Percentiles rank a stretch among this genome's conserved stretches.
Conservation (phyloP, 805 yeast genomes). For the Nakazawaea molendinolei region DNA sequence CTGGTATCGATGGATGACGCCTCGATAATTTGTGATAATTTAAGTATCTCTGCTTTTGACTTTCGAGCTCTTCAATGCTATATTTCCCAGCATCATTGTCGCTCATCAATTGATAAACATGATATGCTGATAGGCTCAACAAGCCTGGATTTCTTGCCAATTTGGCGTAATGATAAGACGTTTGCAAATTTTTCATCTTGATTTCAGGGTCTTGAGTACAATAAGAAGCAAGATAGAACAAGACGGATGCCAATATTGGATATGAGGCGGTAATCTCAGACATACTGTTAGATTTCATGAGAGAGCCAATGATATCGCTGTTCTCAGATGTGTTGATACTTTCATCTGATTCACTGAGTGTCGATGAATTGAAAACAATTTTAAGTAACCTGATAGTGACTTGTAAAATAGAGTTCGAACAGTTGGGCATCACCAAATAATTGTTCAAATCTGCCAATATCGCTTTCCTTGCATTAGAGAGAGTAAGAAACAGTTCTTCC, state of each 20-base stretch:
- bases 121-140: slow-evolving; percentile 1
- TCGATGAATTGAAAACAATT: slow-evolving; percentile 5
- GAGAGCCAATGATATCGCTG: neutral
- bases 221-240: slow-evolving; percentile 8
- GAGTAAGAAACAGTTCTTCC: slow-evolving; percentile 3
- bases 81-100: neutral
- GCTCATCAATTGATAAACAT: slow-evolving; percentile 4
- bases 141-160: slow-evolving; percentile 1
- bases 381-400: slow-evolving; percentile 3
- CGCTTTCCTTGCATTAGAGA: slow-evolving; percentile 1
- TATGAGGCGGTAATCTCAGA: neutral
- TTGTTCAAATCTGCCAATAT: slow-evolving; percentile 4
- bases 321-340: neutral
- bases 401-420: slow-evolving; percentile 1
- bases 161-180: slow-evolving; percentile 7
- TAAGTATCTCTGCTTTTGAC: slow-evolving; percentile 6
- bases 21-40: too few relatives aligned
- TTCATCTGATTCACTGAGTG: slow-evolving; percentile 5
- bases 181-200: slow-evolving; percentile 6
- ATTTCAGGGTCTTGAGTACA: neutral
- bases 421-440: too few relatives aligned
- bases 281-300: slow-evolving; percentile 1
- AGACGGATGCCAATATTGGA: slow-evolving; percentile 2
- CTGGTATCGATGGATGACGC: too few relatives aligned
- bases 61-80: slow-evolving; percentile 9